Conservation (phyloP, 331 rosid species). For the Spiraea crenata region DNA sequence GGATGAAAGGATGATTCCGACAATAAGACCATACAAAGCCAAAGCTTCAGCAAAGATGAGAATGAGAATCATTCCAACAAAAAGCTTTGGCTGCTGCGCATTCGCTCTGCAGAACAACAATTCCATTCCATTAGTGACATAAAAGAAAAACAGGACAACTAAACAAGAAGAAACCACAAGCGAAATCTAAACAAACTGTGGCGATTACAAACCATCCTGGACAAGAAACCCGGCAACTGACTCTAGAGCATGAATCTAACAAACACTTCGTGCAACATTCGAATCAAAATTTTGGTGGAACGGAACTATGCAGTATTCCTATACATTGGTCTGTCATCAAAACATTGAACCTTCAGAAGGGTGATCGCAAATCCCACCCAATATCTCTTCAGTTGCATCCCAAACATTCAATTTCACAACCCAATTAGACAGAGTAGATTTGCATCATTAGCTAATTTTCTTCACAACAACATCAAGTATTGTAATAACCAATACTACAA, state of each 20-base stretch:
- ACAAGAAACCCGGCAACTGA: background rate
- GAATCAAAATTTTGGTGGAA: background rate
- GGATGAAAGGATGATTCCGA: conserved; percentile 78
- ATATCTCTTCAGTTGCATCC: background rate
- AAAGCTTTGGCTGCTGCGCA: conserved; percentile 69
- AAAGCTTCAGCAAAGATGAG: conserved; percentile 76
- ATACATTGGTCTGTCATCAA: background rate
- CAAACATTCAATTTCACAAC: background rate
- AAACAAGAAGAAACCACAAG: background rate
- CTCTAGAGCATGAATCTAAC: background rate
- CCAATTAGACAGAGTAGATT: background rate
- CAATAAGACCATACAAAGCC: conserved; percentile 77
- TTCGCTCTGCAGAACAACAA: conserved; percentile 48
- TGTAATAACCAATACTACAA: background rate
- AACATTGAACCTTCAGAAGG: background rate
- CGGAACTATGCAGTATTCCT: background rate
- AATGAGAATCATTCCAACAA: conserved; percentile 69
- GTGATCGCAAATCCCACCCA: background rate
- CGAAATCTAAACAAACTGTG: background rate
- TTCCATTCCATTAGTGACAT: background rate
- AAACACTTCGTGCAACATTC: background rate
- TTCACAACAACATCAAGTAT: background rate
- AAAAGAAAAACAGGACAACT: background rate
- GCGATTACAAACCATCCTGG: background rate
- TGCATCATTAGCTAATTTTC: background rate